Percentiles rank a stretch among this genome's conserved stretches.
Evolutionary conservation across 345 rosid species (phyloP).

Genomic region (Litchi chinensis): DNA sequence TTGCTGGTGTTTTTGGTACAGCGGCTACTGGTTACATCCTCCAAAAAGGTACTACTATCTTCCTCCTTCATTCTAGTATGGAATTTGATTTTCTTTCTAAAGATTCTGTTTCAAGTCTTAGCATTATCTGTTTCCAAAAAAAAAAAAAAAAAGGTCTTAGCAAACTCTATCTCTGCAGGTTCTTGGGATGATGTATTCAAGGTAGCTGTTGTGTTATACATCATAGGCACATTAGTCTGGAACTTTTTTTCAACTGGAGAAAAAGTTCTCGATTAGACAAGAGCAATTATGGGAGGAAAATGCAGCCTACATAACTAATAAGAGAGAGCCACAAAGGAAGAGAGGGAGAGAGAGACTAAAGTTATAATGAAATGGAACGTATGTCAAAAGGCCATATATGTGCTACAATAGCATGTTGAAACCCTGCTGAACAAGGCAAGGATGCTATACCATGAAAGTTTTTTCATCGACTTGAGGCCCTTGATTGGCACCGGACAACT

Average conservation of each 20-base stretch:
- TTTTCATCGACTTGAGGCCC: slow-evolving; percentile 19
- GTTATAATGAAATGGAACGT: slow-evolving; percentile 19
- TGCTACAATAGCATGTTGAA: slow-evolving; percentile 11
- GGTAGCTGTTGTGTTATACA: slow-evolving; percentile 81
- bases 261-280: slow-evolving; percentile 67
- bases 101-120: not conserved
- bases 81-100: not conserved
- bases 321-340: not conserved
- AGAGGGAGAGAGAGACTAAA: not conserved
- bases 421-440: slow-evolving; percentile 9
- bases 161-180: slow-evolving; percentile 43
- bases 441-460: slow-evolving; percentile 22
- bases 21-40: slow-evolving; percentile 96
- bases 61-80: not conserved
- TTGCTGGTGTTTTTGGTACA: slow-evolving; percentile 95
- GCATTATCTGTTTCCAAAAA: not conserved
- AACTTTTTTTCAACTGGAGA: slow-evolving; percentile 92
- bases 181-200: slow-evolving; percentile 98
- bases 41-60: slow-evolving; percentile 58
- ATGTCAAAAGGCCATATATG: not conserved
- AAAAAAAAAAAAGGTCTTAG: too few relatives aligned
- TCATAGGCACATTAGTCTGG: slow-evolving; percentile 87
- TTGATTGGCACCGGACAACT: slow-evolving; percentile 19
- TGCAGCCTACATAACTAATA: slow-evolving; percentile 10
- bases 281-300: not conserved